Base-by-base conservation (phyloP, 2,329 filamentous ascomycete genomes). In the Didymella pomorum region DNA sequence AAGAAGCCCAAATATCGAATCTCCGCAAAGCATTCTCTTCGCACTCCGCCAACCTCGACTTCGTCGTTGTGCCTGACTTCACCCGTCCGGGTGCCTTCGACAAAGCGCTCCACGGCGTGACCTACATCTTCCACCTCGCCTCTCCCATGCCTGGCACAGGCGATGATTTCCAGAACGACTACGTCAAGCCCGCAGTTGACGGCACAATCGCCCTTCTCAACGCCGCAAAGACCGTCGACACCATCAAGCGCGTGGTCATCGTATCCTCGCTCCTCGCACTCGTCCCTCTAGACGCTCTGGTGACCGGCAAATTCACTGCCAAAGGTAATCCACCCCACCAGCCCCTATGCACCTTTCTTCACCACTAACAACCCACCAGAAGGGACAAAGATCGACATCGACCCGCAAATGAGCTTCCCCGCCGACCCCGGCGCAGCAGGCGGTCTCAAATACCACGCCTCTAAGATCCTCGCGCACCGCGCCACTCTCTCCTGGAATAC, bases 101-200 rank as follows among this genome's bases (percentile, higher is more conserved):
- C 26, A 46, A 51, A 8, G 52, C 62, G 0, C 57, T 75, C 10
- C 21, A 68, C 3, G 64, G 55, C 31, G 70, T 71, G 11, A 56
- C 67, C 8, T 65, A 68, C 46, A 58, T 74, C 47, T 65, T 73
- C 35, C 72, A 75, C 31, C 37, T 74, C 1, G 73, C 73, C 18
- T 71, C 71, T 4, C 70, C 73, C n/a, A 56, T 73, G 49, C 63
- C 65, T 4, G 60, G 58, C 5, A 56, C 2, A 43, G 72, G 48
- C 55, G 54, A 23, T 44, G 63, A 52, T 51, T 64, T 64, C 16
- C 44, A 62, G 35, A 44, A 39, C 10, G 67, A 66, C 10, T 69
- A 66, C 21, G 54, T 71, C 16, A 50, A 72, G 9, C 71, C 72
- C 10, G 71, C 71, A 8, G 63, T 73, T 1, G 14, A 67, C 6